A percentile compares a stretch with the other conserved stretches of the same genome.
These are phyloP conservation scores for Penicillium sp. DNA, from an alignment of 2,329 filamentous ascomycete genomes.

Conservation along the genomic window DNA sequence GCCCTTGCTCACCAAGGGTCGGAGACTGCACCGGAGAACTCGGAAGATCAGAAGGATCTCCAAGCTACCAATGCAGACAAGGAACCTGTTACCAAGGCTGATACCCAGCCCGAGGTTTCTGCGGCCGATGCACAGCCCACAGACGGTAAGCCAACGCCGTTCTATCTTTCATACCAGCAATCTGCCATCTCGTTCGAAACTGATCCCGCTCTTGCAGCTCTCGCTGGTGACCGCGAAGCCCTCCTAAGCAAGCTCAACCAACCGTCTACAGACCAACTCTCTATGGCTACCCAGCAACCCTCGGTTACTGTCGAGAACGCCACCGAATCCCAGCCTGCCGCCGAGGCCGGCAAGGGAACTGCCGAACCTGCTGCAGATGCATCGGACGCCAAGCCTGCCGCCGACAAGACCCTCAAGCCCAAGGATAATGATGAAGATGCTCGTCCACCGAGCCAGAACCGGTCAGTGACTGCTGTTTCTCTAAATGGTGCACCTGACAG, in stretches of 20 bases:
- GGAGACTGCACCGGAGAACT: constrained; percentile 7
- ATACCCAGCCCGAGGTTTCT: constrained; percentile 14
- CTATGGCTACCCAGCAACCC: constrained; percentile 85
- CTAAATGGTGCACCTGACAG: constrained; percentile 38
- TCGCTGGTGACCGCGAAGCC: constrained; percentile 34
- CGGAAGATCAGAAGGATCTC: constrained; percentile 10
- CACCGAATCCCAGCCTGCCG: constrained; percentile 12
- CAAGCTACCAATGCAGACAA: constrained; percentile 5
- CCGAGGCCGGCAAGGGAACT: constrained; percentile 13
- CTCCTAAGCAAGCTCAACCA: constrained; percentile 31
- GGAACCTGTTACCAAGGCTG: constrained; percentile 9
- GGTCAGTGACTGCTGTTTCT: constrained; percentile 41
- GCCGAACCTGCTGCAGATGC: constrained; percentile 4
- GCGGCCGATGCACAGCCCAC: constrained; percentile 18
- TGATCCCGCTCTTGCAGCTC: constrained; percentile 31
- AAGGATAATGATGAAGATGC: constrained; percentile 27
- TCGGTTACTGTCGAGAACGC: constrained; percentile 4
- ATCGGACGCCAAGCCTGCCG: constrained; percentile 7
- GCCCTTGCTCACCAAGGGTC: constrained; percentile 20
- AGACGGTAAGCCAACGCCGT: constrained; percentile 23
- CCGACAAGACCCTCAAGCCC: constrained; percentile 7
- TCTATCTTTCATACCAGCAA: constrained; percentile 17
- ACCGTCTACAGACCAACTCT: constrained; percentile 31
- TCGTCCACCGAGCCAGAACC: constrained; percentile 36
- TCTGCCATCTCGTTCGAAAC: constrained; percentile 32